Base-by-base conservation (phyloP, 2,329 filamentous ascomycete species). In the Diaporthe helianthi region DNA sequence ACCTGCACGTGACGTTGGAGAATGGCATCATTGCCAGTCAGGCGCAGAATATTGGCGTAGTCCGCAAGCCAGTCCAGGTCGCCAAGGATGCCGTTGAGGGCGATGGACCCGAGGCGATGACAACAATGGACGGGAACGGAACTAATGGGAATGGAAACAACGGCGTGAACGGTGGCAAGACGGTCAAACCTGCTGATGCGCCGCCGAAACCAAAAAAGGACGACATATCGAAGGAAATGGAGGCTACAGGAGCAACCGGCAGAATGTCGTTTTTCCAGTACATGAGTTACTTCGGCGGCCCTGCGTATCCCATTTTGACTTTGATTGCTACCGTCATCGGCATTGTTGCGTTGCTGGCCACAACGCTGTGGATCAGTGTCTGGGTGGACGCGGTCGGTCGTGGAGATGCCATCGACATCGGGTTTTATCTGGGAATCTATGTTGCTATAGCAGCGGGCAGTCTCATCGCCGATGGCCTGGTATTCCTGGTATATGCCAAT, bases 391-490 rank as follows among this genome's bases (percentile, higher is more conserved):
- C 84, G 1, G 84, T 84, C 69, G 78, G 78, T 36, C 77, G 79
- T n/a, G 76, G 81, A 8, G 79, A 80, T 9, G 80, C 82, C 19
- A 78, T 83, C 36, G 78, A 84, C 51, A 78, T 84, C 47, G 79
- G 77, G 33, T 88, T 83, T 73, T 89, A 88, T 71, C 78, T 89
- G 67, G 82, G 82, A 2, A 81, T 89, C 15, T 89, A 86, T 68
- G 82, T 83, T 0, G 79, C 76, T 2, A 78, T 86, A 55, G 83
- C 82, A 1, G 71, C 85, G 10, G 74, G 79, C 0, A 87, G 81
- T 61, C 78, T 82, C 13, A 58, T 82, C 0, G 79, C 83, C 41
- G 82, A 79, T 47, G 83, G 80, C 4, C 58, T 82, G 26, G 79
- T 79, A 65, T 82, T 83, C 58, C 75, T 84, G 58, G 77, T 83